Conservation (phyloP, 352 stramenopile genomes). For the Phytopythium aichiense region DNA sequence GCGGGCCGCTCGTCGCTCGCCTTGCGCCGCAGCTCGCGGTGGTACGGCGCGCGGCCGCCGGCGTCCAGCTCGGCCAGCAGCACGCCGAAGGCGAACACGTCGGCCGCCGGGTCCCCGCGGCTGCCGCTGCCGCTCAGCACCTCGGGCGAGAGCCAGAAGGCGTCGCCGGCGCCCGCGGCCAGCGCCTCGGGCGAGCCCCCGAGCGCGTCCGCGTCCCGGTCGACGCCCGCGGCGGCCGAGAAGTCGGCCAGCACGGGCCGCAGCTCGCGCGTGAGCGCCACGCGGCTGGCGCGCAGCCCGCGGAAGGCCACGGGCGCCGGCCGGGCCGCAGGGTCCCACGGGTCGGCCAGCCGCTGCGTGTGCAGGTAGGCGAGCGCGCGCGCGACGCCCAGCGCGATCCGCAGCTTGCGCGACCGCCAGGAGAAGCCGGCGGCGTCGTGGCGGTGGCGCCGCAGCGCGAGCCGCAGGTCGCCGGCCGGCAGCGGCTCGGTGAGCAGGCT, state of each 20-base stretch:
- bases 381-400: constrained; percentile 16
- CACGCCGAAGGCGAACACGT: constrained; percentile 67
- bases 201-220: neutral
- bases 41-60: constrained; percentile 20
- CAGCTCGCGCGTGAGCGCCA: constrained; percentile 18
- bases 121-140: constrained; percentile 31
- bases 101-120: constrained; percentile 44
- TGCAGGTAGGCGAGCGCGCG: constrained; percentile 23
- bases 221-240: constrained; percentile 12
- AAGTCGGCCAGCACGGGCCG: constrained; percentile 23
- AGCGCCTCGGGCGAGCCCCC: constrained; percentile 20
- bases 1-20: constrained; percentile 11
- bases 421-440: constrained; percentile 12
- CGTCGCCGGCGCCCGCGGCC: constrained; percentile 18
- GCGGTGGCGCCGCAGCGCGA: constrained; percentile 11
- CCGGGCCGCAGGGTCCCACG: too few species aligned
- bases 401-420: constrained; percentile 23
- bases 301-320: constrained; percentile 13
- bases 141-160: constrained; percentile 43
- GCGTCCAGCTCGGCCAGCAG: constrained; percentile 44
- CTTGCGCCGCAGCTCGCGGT: constrained; percentile 13
- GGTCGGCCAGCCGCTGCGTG: neutral
- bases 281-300: constrained; percentile 20
- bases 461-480: constrained; percentile 15
- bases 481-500: constrained; percentile 21